phyloP scores from a whole-genome alignment of 2,329 filamentous ascomycete species.

The Paracamarosporium sp. region DNA sequence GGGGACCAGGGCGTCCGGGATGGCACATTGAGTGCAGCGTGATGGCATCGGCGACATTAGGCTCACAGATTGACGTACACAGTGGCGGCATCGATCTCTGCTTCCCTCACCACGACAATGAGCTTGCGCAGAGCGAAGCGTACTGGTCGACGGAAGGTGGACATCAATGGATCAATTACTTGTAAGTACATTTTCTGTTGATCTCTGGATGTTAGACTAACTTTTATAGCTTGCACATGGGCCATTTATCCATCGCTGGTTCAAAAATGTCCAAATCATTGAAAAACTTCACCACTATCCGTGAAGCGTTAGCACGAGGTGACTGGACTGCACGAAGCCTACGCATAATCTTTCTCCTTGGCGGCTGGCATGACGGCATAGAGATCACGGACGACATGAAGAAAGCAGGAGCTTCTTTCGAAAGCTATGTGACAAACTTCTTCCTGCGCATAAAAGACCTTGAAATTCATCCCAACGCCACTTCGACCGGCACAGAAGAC shows the following conservation, averaged over 20 bases:
- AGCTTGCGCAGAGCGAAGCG: slow-evolving; percentile 88
- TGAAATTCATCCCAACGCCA: slow-evolving; percentile 43
- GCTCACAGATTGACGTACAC: slow-evolving; percentile 87
- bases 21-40: slow-evolving; percentile 98
- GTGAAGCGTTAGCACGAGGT: slow-evolving; percentile 73
- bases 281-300: slow-evolving; percentile 95
- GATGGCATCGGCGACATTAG: slow-evolving; percentile 91
- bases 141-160: slow-evolving; percentile 65
- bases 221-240: slow-evolving; percentile 73
- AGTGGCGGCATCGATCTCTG: slow-evolving; percentile 89
- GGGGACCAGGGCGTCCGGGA: slow-evolving; percentile 86
- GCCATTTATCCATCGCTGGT: slow-evolving; percentile 85
- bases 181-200: no score
- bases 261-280: slow-evolving; percentile 96
- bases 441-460: slow-evolving; percentile 65
- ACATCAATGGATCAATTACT: slow-evolving; percentile 90
- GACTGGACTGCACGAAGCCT: slow-evolving; percentile 81
- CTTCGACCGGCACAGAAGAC: slow-evolving; percentile 39
- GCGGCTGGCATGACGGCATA: slow-evolving; percentile 88
- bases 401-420: slow-evolving; percentile 77
- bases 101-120: slow-evolving; percentile 83
- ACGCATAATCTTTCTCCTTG: slow-evolving; percentile 85
- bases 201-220: no score
- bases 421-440: slow-evolving; percentile 77
- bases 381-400: slow-evolving; percentile 88